Evolutionary conservation across 2,329 filamentous ascomycete species (phyloP).

Genomic region (Colletotrichum sidae): DNA sequence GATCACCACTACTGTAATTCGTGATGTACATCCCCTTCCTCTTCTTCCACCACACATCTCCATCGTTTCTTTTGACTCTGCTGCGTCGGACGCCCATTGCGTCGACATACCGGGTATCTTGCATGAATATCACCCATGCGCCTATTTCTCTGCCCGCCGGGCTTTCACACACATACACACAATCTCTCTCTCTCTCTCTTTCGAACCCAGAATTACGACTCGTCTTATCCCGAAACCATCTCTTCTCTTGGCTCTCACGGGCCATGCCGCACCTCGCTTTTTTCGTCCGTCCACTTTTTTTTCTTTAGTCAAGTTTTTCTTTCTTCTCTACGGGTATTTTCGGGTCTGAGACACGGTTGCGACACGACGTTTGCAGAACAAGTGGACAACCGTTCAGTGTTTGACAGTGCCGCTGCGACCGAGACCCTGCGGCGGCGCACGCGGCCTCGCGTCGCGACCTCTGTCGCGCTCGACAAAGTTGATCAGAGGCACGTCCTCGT

Average conservation of each 20-base stretch:
- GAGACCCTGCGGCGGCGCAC: conserved; percentile 20
- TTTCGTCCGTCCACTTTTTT: background rate
- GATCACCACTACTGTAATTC: background rate
- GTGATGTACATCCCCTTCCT: background rate
- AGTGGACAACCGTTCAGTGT: conserved; percentile 9
- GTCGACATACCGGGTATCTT: conserved; percentile 36
- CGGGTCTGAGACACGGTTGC: conserved; percentile 5
- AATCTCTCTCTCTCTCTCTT: background rate
- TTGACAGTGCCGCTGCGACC: conserved; percentile 35
- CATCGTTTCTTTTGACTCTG: too few species aligned
- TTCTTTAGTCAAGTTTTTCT: background rate
- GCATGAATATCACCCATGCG: conserved; percentile 28
- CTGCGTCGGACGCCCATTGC: too few species aligned
- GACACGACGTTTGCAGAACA: conserved; percentile 2
- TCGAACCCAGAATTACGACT: conserved; percentile 9
- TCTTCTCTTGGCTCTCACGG: background rate
- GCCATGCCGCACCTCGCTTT: conserved; percentile 3
- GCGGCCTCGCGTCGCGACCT: conserved; percentile 31
- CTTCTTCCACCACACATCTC: background rate
- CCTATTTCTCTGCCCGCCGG: conserved; percentile 10
- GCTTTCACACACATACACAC: too few species aligned
- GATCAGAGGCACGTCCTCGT: conserved; percentile 38
- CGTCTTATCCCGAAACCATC: background rate
- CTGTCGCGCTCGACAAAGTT: conserved; percentile 37
- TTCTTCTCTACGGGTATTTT: background rate